A percentile compares a stretch with the other conserved stretches of the same genome.
Evolutionary conservation across 768 basidiomycete genomes (phyloP).

Genomic region (Xerocomellus dryophilus): DNA sequence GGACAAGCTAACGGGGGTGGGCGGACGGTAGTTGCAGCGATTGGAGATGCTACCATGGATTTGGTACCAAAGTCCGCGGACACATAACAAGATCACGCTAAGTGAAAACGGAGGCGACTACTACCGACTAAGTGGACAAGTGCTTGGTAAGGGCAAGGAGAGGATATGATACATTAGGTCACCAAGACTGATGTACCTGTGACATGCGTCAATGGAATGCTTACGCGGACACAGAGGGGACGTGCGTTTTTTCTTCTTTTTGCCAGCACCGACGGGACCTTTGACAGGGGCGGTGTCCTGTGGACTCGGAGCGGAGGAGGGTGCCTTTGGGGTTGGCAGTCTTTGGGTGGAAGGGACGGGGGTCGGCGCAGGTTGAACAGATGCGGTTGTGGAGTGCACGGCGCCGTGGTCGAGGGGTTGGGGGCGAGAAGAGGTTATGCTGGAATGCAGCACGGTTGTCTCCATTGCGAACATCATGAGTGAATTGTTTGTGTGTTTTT

Average conservation of each 20-base stretch:
- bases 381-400: constrained; percentile 23
- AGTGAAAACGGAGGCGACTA: not conserved
- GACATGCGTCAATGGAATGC: constrained; percentile 1
- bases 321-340: constrained; percentile 31
- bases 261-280: constrained; percentile 50
- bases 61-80: not conserved
- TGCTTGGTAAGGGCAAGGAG: not conserved
- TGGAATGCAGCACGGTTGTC: constrained; percentile 71
- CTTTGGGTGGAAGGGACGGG: constrained; percentile 35
- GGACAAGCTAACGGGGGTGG: constrained; percentile 64
- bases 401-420: constrained; percentile 30
- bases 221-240: not conserved
- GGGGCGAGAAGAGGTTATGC: constrained; percentile 44
- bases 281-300: constrained; percentile 47
- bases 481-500: constrained; percentile 64
- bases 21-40: constrained; percentile 38
- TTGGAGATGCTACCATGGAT: not conserved
- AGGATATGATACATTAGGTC: constrained; percentile 12
- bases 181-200: constrained; percentile 27
- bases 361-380: constrained; percentile 28
- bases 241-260: constrained; percentile 78
- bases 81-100: not conserved
- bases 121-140: not conserved
- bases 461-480: constrained; percentile 77
- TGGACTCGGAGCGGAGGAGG: constrained; percentile 36